Percentiles rank a stretch among this genome's conserved stretches.
phyloP scores from a whole-genome alignment of 768 basidiomycete genomes.

The Kwoniella dejecticola region DNA sequence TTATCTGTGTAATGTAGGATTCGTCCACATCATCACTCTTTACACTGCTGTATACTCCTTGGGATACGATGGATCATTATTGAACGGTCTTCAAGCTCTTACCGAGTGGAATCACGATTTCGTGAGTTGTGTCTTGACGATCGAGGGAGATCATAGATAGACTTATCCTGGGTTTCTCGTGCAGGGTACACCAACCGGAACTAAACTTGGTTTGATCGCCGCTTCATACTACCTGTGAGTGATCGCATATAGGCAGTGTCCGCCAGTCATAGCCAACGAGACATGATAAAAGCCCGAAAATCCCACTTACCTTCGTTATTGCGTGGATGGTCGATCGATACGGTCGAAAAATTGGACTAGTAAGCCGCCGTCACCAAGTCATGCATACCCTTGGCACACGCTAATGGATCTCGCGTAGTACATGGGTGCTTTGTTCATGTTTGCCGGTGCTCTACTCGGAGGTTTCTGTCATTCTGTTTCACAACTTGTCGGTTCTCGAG shows the following conservation, averaged over 20 bases:
- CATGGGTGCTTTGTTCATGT: constrained; percentile 30
- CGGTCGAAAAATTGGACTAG: constrained; percentile 30
- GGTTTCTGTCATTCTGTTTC: constrained; percentile 23
- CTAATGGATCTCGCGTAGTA: constrained; percentile 16
- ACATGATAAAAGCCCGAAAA: constrained; percentile 35
- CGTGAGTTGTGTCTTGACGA: not conserved
- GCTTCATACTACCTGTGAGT: constrained; percentile 34
- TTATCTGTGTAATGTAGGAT: not conserved
- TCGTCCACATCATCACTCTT: constrained; percentile 20
- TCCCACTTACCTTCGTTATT: constrained; percentile 29
- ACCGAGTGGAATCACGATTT: constrained; percentile 32
- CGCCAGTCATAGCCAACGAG: too few relatives aligned
- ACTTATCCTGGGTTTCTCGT: not conserved
- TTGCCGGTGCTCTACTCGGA: constrained; percentile 26
- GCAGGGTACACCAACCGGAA: constrained; percentile 24
- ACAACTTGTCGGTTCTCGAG: constrained; percentile 29
- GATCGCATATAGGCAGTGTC: too few relatives aligned
- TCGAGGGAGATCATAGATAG: not conserved
- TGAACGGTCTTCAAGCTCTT: constrained; percentile 41
- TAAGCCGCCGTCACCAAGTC: not conserved
- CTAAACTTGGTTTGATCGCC: constrained; percentile 33
- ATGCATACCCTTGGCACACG: not conserved
- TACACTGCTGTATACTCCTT: constrained; percentile 26
- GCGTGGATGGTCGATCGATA: constrained; percentile 28
- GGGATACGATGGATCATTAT: constrained; percentile 38